These are phyloP conservation scores for Endocalyx cinctus DNA, from an alignment of 2,329 filamentous ascomycete genomes.

Conservation along the genomic window DNA sequence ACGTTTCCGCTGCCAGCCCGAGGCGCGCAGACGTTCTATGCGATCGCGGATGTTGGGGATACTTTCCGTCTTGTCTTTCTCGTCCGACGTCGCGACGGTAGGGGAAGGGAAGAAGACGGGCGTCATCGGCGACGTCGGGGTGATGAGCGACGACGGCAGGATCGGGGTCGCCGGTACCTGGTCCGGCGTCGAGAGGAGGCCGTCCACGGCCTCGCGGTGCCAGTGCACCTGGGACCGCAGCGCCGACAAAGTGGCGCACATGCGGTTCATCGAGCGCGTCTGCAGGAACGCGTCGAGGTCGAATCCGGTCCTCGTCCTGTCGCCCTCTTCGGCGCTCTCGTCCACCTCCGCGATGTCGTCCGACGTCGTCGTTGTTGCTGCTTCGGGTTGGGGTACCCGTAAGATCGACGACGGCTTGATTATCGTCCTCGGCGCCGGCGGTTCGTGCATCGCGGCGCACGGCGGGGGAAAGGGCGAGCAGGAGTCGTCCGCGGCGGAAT, in stretches of 20 bases:
- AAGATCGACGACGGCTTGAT: not conserved
- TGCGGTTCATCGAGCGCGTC: slow-evolving; percentile 42
- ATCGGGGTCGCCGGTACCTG: slow-evolving; percentile 6
- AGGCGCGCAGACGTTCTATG: slow-evolving; percentile 50
- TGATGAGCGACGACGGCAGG: slow-evolving; percentile 4
- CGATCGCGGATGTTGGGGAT: slow-evolving; percentile 35
- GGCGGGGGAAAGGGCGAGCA: too few relatives aligned
- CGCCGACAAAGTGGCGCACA: slow-evolving; percentile 42
- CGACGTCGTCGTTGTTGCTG: slow-evolving; percentile 2
- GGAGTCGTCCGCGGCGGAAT: too few relatives aligned
- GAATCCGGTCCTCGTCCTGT: slow-evolving; percentile 7
- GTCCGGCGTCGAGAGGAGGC: slow-evolving; percentile 26
- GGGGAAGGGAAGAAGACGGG: not conserved
- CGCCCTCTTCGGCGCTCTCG: not conserved
- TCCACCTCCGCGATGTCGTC: slow-evolving; percentile 3
- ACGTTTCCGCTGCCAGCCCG: slow-evolving; percentile 51
- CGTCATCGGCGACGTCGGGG: slow-evolving; percentile 3
- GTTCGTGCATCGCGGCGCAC: slow-evolving; percentile 1
- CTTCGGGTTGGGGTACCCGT: slow-evolving; percentile 6
- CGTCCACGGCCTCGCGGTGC: slow-evolving; percentile 44
- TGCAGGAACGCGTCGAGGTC: slow-evolving; percentile 34
- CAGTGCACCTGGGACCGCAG: slow-evolving; percentile 45
- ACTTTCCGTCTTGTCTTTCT: slow-evolving; percentile 5
- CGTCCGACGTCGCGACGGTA: slow-evolving; percentile 6
- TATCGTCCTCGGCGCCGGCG: slow-evolving; percentile 3